Evolutionary conservation across 2,329 filamentous ascomycete species (phyloP), one percentile per base, ranked within the genome.

Genomic region (Biscogniauxia sp.): DNA sequence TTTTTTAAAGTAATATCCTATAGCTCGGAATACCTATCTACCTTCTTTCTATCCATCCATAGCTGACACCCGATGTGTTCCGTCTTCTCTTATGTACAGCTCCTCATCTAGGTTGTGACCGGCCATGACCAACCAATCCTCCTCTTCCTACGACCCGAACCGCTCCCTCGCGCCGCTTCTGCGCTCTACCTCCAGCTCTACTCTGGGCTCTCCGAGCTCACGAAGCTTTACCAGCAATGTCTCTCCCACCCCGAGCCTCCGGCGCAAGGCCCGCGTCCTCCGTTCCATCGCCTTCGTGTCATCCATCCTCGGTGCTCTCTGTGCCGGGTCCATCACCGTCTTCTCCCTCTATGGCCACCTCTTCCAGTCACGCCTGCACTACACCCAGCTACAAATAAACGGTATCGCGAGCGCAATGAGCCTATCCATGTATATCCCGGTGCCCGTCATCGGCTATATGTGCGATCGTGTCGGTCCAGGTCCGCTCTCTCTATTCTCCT

Each of bases 301-400:
- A 20, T 81, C 86, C 26, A 80, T 87, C 28, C 64, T 86, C 17
- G 80, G 81, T 17, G 80, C 85, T 15, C 83, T 97, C 32, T 95
- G 91, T 74, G 94, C 93, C 28, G 95, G 94, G 63, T 96, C 92
- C 70, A 92, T 98, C 71, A 93, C 92, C 55, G 91, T 93, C 54
- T 99, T 95, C 79, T 97, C 93, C 41, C 86, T 99, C 32, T 99
- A 98, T 74, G 95, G 91, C 8, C 93, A 92, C 67, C 82, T 96
- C 54, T 92, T 99, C 78, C 92, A 97, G 75, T 89, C 89, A 58
- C 88, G 88, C 52, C 82, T 99, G 56, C 89, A 88, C 72, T 99
- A 98, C 77, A 89, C 88, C 2, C 95, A 99, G 77, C 85, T 95
- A 64, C 91, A 95, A 74, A 92, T 99, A 76, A 98, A 98, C 76